phyloP scores from a whole-genome alignment of 495 filamentous ascomycete species.

The Hyaloscypha variabilis region DNA sequence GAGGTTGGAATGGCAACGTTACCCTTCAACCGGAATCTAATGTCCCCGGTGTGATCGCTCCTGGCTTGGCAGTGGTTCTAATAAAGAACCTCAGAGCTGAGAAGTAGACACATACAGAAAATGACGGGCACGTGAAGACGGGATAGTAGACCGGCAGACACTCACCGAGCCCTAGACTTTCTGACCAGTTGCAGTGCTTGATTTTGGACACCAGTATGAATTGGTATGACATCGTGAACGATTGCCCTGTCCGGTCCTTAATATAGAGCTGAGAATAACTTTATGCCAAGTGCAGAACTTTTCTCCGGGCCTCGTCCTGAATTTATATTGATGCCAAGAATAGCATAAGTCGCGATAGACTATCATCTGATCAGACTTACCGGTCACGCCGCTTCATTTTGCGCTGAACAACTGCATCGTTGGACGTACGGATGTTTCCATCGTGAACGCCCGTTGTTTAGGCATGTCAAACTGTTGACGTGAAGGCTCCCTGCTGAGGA shows the following conservation, averaged over 20 bases:
- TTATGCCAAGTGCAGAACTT: slow-evolving; percentile 3
- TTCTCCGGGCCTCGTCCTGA: background rate
- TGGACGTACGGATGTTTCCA: too few species aligned
- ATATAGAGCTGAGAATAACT: slow-evolving; percentile 2
- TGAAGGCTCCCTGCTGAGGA: too few species aligned
- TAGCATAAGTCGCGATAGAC: background rate
- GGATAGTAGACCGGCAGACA: background rate
- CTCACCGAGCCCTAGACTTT: background rate
- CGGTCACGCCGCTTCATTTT: too few species aligned
- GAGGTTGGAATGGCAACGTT: too few species aligned
- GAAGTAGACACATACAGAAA: background rate
- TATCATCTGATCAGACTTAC: too few species aligned
- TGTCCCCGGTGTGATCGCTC: too few species aligned
- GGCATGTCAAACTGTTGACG: background rate
- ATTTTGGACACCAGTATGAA: background rate
- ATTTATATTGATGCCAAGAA: slow-evolving; percentile 11
- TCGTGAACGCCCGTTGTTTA: slow-evolving; percentile 2
- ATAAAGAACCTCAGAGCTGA: background rate
- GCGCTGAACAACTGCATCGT: too few species aligned
- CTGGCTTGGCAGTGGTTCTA: background rate
- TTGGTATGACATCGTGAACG: background rate
- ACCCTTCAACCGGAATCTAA: too few species aligned
- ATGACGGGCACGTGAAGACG: too few species aligned
- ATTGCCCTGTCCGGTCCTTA: background rate
- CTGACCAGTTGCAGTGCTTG: background rate